Percentiles rank a stretch among this genome's conserved stretches.
Conservation (phyloP, 2,329 filamentous ascomycete genomes). For the Colletotrichum navitas region DNA sequence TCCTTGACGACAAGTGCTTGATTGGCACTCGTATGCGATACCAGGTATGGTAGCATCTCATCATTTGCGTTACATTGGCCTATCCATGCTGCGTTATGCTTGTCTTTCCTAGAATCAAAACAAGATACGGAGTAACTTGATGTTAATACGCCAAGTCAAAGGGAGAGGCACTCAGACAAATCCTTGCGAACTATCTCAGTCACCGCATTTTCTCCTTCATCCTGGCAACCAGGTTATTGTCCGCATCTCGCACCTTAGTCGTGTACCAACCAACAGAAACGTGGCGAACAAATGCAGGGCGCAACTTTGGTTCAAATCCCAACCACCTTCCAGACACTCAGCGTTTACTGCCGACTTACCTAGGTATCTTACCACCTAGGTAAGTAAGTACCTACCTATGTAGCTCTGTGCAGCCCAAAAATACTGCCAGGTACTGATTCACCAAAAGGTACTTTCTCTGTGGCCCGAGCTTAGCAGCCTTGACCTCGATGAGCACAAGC, state of each 20-base stretch:
- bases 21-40: neutral
- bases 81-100: neutral
- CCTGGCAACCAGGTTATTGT: neutral
- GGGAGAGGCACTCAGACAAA: neutral
- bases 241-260: neutral
- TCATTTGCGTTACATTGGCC: constrained; percentile 27
- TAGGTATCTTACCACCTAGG: too few relatives aligned
- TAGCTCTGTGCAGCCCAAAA: constrained; percentile 29
- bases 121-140: constrained; percentile 13
- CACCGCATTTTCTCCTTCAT: constrained; percentile 20
- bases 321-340: constrained; percentile 22
- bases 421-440: constrained; percentile 8
- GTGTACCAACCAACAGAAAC: constrained; percentile 2
- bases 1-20: constrained; percentile 27
- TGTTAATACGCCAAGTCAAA: constrained; percentile 20
- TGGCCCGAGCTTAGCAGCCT: neutral
- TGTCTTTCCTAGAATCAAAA: constrained; percentile 26
- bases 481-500: constrained; percentile 18
- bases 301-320: constrained; percentile 13
- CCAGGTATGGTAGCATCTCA: neutral
- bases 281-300: constrained; percentile 21
- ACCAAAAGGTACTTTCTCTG: neutral
- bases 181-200: constrained; percentile 11
- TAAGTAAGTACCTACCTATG: neutral
- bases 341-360: neutral